These are phyloP conservation scores for Trichoderma guizhouense DNA, from an alignment of 2,329 filamentous ascomycete genomes.

Conservation along the genomic window DNA sequence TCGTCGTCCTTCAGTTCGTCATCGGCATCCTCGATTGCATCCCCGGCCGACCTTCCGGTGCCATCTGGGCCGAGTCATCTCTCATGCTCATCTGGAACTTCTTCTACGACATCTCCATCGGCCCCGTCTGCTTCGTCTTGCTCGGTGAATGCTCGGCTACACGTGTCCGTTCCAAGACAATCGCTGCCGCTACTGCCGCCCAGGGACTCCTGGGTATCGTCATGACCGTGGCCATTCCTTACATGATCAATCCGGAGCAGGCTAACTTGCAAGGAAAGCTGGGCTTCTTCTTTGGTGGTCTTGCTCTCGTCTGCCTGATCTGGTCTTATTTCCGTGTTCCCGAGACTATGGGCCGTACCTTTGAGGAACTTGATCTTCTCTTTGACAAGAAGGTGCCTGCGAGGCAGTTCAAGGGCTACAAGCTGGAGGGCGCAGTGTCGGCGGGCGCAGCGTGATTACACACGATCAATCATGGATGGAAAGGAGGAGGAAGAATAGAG, in stretches of 20 bases:
- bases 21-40: slow-evolving; percentile 44
- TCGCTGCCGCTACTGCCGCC: slow-evolving; percentile 38
- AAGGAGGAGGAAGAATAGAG: neutral
- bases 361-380: slow-evolving; percentile 35
- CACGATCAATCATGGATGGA: neutral
- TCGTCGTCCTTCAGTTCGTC: slow-evolving; percentile 38
- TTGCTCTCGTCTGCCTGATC: slow-evolving; percentile 25
- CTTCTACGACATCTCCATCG: slow-evolving; percentile 41
- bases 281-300: slow-evolving; percentile 32
- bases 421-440: slow-evolving; percentile 14
- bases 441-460: neutral
- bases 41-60: slow-evolving; percentile 40
- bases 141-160: slow-evolving; percentile 41
- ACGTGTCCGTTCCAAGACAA: slow-evolving; percentile 41
- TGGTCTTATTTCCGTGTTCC: slow-evolving; percentile 37
- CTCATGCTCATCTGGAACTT: slow-evolving; percentile 44
- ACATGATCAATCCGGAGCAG: slow-evolving; percentile 34
- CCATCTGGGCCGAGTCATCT: slow-evolving; percentile 38
- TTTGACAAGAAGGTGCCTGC: slow-evolving; percentile 32
- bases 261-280: slow-evolving; percentile 36
- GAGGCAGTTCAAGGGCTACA: slow-evolving; percentile 33
- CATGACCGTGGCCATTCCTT: slow-evolving; percentile 31
- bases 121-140: slow-evolving; percentile 43
- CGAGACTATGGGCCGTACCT: slow-evolving; percentile 32
- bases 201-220: slow-evolving; percentile 30